Evolutionary conservation across 2,329 filamentous ascomycete genomes (phyloP), one percentile per base, ranked within the genome.

Genomic region (Penicillium sp.): DNA sequence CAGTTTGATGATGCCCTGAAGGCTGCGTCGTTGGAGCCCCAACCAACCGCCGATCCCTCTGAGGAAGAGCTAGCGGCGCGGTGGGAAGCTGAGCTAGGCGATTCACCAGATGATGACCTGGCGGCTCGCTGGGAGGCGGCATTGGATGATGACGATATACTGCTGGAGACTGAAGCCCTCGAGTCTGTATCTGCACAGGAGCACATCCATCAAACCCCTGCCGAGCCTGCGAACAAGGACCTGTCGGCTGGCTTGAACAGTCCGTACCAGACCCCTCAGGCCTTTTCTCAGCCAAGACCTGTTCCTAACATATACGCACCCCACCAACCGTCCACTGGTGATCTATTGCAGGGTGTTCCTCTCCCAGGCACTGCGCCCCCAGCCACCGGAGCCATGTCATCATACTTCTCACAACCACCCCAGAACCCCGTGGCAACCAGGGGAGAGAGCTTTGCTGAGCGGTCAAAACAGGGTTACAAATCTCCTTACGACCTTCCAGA

Each of bases 401-500:
- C 69, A 45, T 68, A 71, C 61, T 69, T 70, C 59, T 57, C 71
- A 17, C 62, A 65, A 12, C 66, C 67, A 38, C 59, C 69, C 2
- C 63, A 67, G 25, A 68, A 66, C 17, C 65, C 68, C 6, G 71
- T 77, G 19, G 70, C 76, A 48, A 63, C 62, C 58, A 86, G 86
- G 75, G 81, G 85, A 1, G 86, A 95, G 71, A 97, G 93, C 75
- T 99, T 96, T 74, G 91, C 85, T 6, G 89, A 93, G 73, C 95
- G 95, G 74, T 80, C 91, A 3, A 97, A 96, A 75, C 90, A 90
- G 56, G 93, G 93, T 8, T 99, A 99, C 72, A 84, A 89, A 49
- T 97, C 93, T 21, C 94, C 94, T 0, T 99, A 97, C 68, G 95
- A 99, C 76, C 81, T 99, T 21, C 94, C 94, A 4, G 90, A 94